Evolutionary conservation across 106 monocot genomes (phyloP), one percentile per base, ranked within the genome.

Genomic region (Dioscorea alata): DNA sequence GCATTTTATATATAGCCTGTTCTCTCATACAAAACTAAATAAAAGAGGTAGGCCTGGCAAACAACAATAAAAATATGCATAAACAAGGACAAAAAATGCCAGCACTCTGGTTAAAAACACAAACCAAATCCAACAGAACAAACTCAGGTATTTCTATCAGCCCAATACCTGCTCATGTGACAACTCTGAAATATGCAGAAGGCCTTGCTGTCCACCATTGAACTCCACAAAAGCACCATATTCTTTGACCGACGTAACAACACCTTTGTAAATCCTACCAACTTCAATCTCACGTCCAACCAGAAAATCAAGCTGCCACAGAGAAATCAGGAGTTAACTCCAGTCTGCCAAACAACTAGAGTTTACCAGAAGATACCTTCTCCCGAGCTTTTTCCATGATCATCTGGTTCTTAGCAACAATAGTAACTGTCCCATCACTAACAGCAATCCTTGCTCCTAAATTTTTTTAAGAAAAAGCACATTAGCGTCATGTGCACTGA

Each of bases 211-310:
- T 5, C 92, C 92, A 57, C 97, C 97, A 68, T 82, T 88, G 21
- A 97, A 82, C 80, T 92, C 89, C 63, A 97, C 84, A 83, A 97
- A 97, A 59, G 92, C 97, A 68, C 97, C 97, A 73, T 81, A 97
- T 65, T 97, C 97, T 75, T 97, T 97, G 22, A 97, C 75, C 61
- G 97, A 85, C 23, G 74, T 57, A 70, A 97, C 69, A 19, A 89
- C 76, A 57, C 92, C 97, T 89, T 85, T 97, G 68, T 92, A 97
- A 64, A 81, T 75, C 13, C 78, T 72, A 22, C 97, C 97, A 80
- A 97, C 83, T 85, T 97, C 87, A 65, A 92, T 83, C 70, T 89
- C 80, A 35, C 78, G 74, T 18, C 97, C 97, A 64, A 97, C 71
- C 42, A 97, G 73, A 79, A 87, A 89, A 71, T 86, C 84, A 70